Evolutionary conservation across 2,329 filamentous ascomycete species (phyloP).

Genomic region (Helminthosporium solani): DNA sequence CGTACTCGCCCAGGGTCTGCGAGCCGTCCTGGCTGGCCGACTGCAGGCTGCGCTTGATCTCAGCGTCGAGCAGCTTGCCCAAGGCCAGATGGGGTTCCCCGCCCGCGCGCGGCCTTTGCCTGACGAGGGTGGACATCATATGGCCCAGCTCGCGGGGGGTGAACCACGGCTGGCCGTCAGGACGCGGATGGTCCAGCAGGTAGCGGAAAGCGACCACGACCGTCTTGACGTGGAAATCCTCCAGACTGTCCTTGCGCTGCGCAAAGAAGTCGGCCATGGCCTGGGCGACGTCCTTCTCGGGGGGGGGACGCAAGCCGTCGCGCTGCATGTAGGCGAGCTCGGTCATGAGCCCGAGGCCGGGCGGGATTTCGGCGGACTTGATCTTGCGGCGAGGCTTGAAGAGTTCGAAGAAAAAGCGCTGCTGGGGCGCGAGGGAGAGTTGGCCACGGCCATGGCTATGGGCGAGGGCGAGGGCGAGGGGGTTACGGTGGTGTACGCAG

Average conservation of each 20-base stretch:
- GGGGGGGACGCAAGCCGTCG: constrained; percentile 65
- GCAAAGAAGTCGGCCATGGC: constrained; percentile 48
- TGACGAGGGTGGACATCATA: constrained; percentile 13
- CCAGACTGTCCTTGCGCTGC: constrained; percentile 21
- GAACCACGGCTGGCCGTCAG: constrained; percentile 37
- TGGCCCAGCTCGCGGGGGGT: constrained; percentile 16
- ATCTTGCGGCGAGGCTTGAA: constrained; percentile 61
- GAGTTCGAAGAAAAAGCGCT: constrained; percentile 64
- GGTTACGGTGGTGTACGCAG: constrained; percentile 43
- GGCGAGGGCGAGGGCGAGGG: constrained; percentile 14
- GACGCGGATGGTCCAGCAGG: constrained; percentile 46
- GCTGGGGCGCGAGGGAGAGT: constrained; percentile 34
- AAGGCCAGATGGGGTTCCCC: constrained; percentile 43
- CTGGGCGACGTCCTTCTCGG: constrained; percentile 60
- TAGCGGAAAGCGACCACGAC: constrained; percentile 62
- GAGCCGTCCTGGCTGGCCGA: background rate
- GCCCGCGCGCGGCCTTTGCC: constrained; percentile 38
- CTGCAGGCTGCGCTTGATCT: constrained; percentile 14
- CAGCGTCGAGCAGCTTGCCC: constrained; percentile 42
- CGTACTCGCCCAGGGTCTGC: background rate
- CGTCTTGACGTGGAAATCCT: constrained; percentile 53
- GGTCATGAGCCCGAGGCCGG: constrained; percentile 71
- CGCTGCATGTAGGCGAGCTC: constrained; percentile 64
- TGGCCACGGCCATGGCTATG: constrained; percentile 22
- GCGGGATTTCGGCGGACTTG: constrained; percentile 64